phyloP scores from a whole-genome alignment of 2,329 filamentous ascomycete species.

The Colletotrichum abscissum region DNA sequence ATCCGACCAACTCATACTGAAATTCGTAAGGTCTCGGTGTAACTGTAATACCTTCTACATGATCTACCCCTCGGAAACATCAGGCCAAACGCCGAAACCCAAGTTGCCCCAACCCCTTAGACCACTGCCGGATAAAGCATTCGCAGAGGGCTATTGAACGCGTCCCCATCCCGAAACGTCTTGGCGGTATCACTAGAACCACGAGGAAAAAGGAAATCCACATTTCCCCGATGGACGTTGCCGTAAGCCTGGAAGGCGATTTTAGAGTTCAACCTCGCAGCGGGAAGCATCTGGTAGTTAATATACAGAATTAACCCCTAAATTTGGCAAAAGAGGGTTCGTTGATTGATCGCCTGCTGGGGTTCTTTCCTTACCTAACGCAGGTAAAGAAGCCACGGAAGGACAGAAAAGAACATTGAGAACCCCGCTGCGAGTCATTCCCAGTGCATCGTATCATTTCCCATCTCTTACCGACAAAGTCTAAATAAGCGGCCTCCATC shows the following conservation, averaged over 20 bases:
- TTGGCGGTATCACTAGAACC: not conserved
- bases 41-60: not conserved
- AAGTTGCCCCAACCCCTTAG: not conserved
- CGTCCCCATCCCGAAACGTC: not conserved
- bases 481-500: not conserved
- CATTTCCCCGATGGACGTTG: not conserved
- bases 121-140: not conserved
- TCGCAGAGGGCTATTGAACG: not conserved
- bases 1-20: not conserved
- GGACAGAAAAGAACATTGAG: not conserved
- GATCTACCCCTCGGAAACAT: not conserved
- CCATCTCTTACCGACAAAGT: not conserved
- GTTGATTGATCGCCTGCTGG: not conserved
- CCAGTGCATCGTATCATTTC: not conserved
- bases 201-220: no score
- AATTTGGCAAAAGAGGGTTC: not conserved
- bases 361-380: not conserved
- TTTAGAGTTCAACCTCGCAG: constrained; percentile 1
- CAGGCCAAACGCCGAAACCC: not conserved
- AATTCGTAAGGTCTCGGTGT: not conserved
- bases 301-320: not conserved
- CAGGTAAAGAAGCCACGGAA: not conserved
- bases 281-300: not conserved
- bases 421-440: not conserved
- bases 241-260: not conserved